Evolutionary conservation across 345 rosid species (phyloP).

Genomic region (Salix dunnii): DNA sequence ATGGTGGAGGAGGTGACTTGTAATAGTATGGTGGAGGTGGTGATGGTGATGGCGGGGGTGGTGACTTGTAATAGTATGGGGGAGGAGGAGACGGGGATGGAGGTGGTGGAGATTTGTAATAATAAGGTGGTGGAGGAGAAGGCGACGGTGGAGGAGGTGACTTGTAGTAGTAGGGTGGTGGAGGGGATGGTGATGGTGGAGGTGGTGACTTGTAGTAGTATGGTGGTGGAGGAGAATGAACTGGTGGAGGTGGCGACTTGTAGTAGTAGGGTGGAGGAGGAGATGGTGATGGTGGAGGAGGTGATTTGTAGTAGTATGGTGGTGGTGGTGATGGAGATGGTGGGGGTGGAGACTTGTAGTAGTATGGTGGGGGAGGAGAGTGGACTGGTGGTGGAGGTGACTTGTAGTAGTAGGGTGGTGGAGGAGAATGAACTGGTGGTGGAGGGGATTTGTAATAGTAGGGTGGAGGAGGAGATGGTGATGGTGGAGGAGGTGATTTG

Average conservation of each 20-base stretch:
- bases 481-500: background rate
- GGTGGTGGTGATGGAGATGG: background rate
- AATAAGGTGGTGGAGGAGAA: background rate
- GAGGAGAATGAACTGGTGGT: background rate
- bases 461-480: background rate
- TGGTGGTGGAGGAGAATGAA: background rate
- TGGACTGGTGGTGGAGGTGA: conserved; percentile 7
- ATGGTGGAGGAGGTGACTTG: background rate
- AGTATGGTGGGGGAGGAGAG: background rate
- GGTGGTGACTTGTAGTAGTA: conserved; percentile 11
- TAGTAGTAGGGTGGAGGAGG: conserved; percentile 6
- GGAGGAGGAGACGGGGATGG: background rate
- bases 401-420: background rate
- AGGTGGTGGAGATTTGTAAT: background rate
- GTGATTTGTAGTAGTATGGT: conserved; percentile 5
- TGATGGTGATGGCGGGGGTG: background rate
- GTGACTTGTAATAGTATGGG: conserved; percentile 3
- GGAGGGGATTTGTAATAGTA: background rate
- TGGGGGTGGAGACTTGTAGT: background rate
- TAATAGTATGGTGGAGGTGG: conserved; percentile 2
- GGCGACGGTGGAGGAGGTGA: fast-evolving
- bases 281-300: background rate
- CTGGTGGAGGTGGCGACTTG: background rate
- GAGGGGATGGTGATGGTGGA: background rate
- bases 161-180: background rate